Evolutionary conservation across 371 early-diverging fungal species (phyloP).

Genomic region (Mucor lusitanicus): DNA sequence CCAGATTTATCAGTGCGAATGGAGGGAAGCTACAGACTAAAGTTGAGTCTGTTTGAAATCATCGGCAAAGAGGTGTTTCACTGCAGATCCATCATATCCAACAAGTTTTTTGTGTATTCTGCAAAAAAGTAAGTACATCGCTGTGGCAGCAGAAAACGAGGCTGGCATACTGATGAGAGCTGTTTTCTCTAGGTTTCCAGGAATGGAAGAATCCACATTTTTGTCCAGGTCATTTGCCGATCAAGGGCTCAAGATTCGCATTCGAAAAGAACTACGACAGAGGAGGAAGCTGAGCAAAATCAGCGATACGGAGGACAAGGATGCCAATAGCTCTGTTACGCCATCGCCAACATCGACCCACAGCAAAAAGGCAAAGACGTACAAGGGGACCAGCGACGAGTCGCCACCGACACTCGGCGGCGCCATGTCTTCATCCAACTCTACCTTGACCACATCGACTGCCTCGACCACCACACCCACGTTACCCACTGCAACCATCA

Average conservation of each 20-base stretch:
- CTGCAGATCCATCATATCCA: constrained; percentile 78
- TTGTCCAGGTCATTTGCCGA: constrained; percentile 91
- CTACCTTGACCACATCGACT: background rate
- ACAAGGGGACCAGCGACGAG: background rate
- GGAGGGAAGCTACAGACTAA: constrained; percentile 89
- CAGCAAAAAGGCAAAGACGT: background rate
- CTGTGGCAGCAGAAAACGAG: background rate
- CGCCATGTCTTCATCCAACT: background rate
- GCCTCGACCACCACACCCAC: background rate
- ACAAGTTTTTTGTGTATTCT: constrained; percentile 83
- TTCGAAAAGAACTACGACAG: constrained; percentile 70
- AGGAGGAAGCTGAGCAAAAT: constrained; percentile 28
- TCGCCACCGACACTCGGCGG: background rate
- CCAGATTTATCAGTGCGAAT: constrained; percentile 91
- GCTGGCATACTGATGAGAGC: background rate
- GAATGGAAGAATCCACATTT: constrained; percentile 92
- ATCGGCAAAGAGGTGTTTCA: constrained; percentile 78
- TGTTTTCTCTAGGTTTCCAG: constrained; percentile 69
- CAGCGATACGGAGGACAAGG: constrained; percentile 7
- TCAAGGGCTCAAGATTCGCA: constrained; percentile 93
- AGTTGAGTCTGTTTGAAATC: constrained; percentile 89
- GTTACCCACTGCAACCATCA: background rate
- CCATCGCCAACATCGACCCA: background rate
- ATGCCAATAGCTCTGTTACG: background rate
- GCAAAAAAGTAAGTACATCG: constrained; percentile 71